Evolutionary conservation across 306 rosid species (phyloP).

Genomic region (Elaeagnus macrophylla): DNA sequence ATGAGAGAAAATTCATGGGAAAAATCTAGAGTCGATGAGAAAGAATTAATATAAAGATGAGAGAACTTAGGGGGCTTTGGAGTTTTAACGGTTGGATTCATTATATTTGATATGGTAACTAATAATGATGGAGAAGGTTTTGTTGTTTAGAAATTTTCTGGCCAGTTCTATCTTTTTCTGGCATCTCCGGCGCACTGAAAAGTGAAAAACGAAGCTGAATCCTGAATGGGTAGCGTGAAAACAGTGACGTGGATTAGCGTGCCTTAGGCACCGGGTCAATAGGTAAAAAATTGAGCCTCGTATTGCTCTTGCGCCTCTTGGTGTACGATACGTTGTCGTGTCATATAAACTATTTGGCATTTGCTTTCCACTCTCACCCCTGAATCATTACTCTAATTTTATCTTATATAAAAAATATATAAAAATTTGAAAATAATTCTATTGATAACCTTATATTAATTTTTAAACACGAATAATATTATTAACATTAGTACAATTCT

Average conservation of each 20-base stretch:
- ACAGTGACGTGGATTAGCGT: neutral
- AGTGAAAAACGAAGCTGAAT: neutral
- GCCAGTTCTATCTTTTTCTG: slow-evolving; percentile 7
- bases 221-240: neutral
- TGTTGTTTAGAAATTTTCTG: slow-evolving; percentile 4
- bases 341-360: too few species aligned
- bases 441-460: too few species aligned
- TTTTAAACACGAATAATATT: too few species aligned
- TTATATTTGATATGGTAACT: neutral
- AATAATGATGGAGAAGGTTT: neutral
- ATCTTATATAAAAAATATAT: too few species aligned
- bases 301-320: too few species aligned
- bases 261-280: neutral
- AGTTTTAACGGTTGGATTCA: neutral
- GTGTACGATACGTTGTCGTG: too few species aligned
- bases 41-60: neutral
- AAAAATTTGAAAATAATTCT: too few species aligned
- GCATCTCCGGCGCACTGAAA: neutral
- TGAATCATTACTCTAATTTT: too few species aligned
- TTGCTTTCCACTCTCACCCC: too few species aligned
- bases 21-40: neutral
- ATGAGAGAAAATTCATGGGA: neutral
- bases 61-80: neutral
- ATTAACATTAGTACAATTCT: too few species aligned
- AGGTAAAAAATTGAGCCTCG: neutral